These are phyloP conservation scores for Priceomyces castillae DNA, from an alignment of 805 yeast species.

Conservation along the genomic window DNA sequence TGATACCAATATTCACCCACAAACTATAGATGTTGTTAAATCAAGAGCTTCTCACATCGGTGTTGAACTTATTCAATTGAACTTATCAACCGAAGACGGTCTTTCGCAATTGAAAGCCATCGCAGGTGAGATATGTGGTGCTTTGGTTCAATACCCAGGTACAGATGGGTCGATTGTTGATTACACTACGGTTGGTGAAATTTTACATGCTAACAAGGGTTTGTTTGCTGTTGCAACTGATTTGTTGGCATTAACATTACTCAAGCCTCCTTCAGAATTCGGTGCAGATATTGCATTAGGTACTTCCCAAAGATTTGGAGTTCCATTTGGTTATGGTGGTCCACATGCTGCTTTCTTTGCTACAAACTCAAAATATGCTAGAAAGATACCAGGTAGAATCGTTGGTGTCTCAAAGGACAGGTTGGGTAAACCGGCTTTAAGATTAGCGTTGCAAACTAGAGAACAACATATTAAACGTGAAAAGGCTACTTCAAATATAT, in stretches of 20 bases:
- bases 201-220: slow-evolving; percentile 70
- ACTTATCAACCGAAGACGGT: slow-evolving; percentile 45
- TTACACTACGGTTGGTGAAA: slow-evolving; percentile 55
- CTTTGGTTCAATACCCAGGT: slow-evolving; percentile 84
- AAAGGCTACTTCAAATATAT: slow-evolving; percentile 95
- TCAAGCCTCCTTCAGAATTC: slow-evolving; percentile 79
- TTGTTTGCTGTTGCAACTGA: slow-evolving; percentile 87
- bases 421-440: slow-evolving; percentile 80
- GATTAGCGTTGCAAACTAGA: slow-evolving; percentile 95
- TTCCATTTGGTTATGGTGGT: slow-evolving; percentile 97
- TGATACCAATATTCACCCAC: slow-evolving; percentile 76
- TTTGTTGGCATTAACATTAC: slow-evolving; percentile 78
- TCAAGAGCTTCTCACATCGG: slow-evolving; percentile 77
- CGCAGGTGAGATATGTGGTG: slow-evolving; percentile 62
- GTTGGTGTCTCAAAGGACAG: slow-evolving; percentile 93
- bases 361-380: slow-evolving; percentile 71
- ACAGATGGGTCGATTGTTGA: slow-evolving; percentile 69
- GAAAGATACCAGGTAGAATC: slow-evolving; percentile 95
- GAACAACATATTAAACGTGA: slow-evolving; percentile 98
- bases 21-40: slow-evolving; percentile 74
- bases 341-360: slow-evolving; percentile 99
- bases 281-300: slow-evolving; percentile 95
- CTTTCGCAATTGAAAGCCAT: slow-evolving; percentile 23
- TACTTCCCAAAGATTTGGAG: slow-evolving; percentile 93
- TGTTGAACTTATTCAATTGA: slow-evolving; percentile 60